Evolutionary conservation across 2,329 filamentous ascomycete species (phyloP), one percentile per base, ranked within the genome.

Genomic region (Helotiales sp.): DNA sequence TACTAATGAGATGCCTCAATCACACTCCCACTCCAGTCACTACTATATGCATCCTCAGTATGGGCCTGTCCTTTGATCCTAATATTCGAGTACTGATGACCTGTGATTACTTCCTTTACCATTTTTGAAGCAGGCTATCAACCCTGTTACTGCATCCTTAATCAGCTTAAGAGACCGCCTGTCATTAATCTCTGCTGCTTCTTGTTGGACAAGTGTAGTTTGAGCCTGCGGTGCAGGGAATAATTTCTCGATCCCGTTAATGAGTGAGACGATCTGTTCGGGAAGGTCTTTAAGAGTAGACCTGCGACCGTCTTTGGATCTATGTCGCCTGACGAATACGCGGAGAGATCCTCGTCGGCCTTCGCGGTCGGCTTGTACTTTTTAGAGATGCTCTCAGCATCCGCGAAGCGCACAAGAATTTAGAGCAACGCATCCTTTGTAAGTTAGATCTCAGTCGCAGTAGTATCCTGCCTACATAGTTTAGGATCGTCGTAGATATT

Each of bases 401-500:
- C n/a, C n/a, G n/a, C n/a, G n/a, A n/a, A n/a, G n/a, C n/a, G n/a
- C n/a, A n/a, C n/a, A n/a, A n/a, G n/a, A n/a, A n/a, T n/a, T n/a
- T n/a, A n/a, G n/a, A n/a, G n/a, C n/a, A n/a, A n/a, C n/a, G n/a
- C n/a, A n/a, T n/a, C n/a, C n/a, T n/a, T n/a, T n/a, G n/a, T n/a
- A n/a, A n/a, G n/a, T n/a, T n/a, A n/a, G n/a, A n/a, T n/a, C n/a
- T n/a, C n/a, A n/a, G n/a, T n/a, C n/a, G n/a, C n/a, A n/a, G n/a
- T n/a, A n/a, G n/a, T n/a, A n/a, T n/a, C n/a, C n/a, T n/a, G n/a
- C n/a, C n/a, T n/a, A n/a, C n/a, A n/a, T n/a, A n/a, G n/a, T 60
- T 63, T 61, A 24, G 61, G 64, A 64, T 79, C 74, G 0, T 76
- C 59, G 61, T 78, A 72, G 66, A 81, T 74, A 3, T 63, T 55